Conservation (phyloP, 2,329 filamentous ascomycete species). For the Fragosphaeria purpurea region DNA sequence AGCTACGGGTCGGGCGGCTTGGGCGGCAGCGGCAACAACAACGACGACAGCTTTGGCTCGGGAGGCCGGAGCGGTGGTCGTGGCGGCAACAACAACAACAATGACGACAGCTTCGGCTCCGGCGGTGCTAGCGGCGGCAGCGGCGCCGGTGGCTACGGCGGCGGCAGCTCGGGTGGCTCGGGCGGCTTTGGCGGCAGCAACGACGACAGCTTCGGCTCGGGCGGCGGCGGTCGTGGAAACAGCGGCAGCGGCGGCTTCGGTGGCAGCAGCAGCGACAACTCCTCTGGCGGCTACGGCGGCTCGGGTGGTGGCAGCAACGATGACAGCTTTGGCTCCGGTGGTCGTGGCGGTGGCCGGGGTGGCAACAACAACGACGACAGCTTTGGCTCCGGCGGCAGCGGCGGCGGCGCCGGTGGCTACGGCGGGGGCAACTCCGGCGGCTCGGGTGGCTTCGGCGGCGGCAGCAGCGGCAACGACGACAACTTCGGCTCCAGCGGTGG, state of each 20-base stretch:
- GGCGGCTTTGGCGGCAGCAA: conserved; percentile 2
- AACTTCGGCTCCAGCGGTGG: too few relatives aligned
- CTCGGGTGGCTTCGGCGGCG: too few relatives aligned
- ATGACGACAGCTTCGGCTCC: conserved; percentile 2
- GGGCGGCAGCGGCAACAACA: conserved; percentile 1
- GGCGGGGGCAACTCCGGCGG: not conserved
- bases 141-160: conserved; percentile 3
- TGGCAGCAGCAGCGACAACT: too few relatives aligned
- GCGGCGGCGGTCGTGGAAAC: not conserved
- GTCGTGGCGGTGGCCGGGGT: not conserved
- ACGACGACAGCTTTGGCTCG: conserved; percentile 12
- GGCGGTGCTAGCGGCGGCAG: conserved; percentile 5
- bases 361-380: not conserved
- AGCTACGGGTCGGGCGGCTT: conserved; percentile 11
- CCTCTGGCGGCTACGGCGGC: not conserved
- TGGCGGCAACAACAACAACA: conserved; percentile 5
- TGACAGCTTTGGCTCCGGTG: conserved; percentile 6
- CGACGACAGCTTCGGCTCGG: not conserved
- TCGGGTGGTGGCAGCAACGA: not conserved
- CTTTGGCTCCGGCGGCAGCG: not conserved
- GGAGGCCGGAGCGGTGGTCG: conserved; percentile 16
- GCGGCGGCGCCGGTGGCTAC: conserved; percentile 1
- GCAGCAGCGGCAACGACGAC: too few relatives aligned
- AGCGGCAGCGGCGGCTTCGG: not conserved
- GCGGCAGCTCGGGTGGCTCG: conserved; percentile 1